These are phyloP conservation scores for Hydnum rufescens DNA, from an alignment of 768 basidiomycete genomes.

Conservation along the genomic window DNA sequence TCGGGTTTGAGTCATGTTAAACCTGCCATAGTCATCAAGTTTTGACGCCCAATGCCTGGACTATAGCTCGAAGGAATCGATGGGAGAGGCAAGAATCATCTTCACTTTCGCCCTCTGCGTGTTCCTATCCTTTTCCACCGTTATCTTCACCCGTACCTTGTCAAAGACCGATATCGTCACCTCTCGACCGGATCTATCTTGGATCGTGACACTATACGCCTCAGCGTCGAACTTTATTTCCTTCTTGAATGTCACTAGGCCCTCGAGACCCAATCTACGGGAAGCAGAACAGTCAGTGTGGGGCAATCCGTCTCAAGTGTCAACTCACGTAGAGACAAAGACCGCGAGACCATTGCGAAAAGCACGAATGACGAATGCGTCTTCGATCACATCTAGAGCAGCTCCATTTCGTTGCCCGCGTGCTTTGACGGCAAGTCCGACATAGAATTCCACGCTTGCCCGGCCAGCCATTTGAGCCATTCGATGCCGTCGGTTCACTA, in stretches of 20 bases:
- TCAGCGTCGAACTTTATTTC: slow-evolving; percentile 83
- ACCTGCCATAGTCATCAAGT: no score
- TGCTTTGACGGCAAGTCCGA: slow-evolving; percentile 74
- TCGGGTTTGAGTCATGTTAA: no score
- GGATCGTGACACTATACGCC: slow-evolving; percentile 64
- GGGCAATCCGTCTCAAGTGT: background rate
- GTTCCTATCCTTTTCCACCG: slow-evolving; percentile 87
- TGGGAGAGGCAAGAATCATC: slow-evolving; percentile 53
- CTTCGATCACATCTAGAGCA: slow-evolving; percentile 33
- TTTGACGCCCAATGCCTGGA: no score
- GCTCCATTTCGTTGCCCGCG: slow-evolving; percentile 22
- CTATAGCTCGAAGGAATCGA: slow-evolving; percentile 32
- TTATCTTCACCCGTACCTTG: slow-evolving; percentile 76
- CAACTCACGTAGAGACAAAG: slow-evolving; percentile 74
- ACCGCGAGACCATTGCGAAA: slow-evolving; percentile 95
- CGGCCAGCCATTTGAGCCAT: slow-evolving; percentile 97
- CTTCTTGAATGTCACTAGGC: slow-evolving; percentile 82
- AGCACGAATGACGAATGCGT: slow-evolving; percentile 82
- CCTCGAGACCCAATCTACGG: slow-evolving; percentile 70
- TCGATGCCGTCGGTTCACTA: slow-evolving; percentile 80
- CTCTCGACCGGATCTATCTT: slow-evolving; percentile 22
- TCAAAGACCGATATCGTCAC: slow-evolving; percentile 76
- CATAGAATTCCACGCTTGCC: slow-evolving; percentile 94
- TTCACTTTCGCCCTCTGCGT: slow-evolving; percentile 80
- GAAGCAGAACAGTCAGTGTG: background rate